Percentiles rank a stretch among this genome's conserved stretches.
These are phyloP conservation scores for Xenoacremonium recifei DNA, from an alignment of 2,329 filamentous ascomycete species.

Conservation along the genomic window DNA sequence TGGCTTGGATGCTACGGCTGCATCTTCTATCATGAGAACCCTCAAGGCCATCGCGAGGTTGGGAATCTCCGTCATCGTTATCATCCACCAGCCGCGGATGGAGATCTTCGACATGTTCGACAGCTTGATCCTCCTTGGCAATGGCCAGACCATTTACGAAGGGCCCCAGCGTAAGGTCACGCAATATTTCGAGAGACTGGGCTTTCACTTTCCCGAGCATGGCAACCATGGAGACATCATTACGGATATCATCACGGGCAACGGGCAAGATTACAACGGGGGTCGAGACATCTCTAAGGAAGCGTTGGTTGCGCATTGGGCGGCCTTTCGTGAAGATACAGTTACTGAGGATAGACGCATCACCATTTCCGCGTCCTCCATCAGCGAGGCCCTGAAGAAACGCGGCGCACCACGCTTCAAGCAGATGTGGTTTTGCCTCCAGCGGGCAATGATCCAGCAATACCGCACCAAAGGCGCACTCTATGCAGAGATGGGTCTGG, in stretches of 20 bases:
- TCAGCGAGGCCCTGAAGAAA: constrained; percentile 45
- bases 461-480: constrained; percentile 50
- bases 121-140: constrained; percentile 52
- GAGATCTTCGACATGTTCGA: constrained; percentile 60
- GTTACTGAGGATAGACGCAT: constrained; percentile 14
- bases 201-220: constrained; percentile 49
- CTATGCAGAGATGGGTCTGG: constrained; percentile 54
- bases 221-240: constrained; percentile 57
- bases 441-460: constrained; percentile 55
- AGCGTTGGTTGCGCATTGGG: constrained; percentile 50
- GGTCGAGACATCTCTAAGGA: constrained; percentile 46
- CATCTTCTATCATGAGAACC: constrained; percentile 54
- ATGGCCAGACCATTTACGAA: constrained; percentile 55
- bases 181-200: constrained; percentile 50
- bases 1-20: constrained; percentile 54
- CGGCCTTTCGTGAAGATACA: constrained; percentile 22
- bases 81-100: constrained; percentile 59
- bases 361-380: constrained; percentile 29
- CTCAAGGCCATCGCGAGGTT: constrained; percentile 52
- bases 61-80: constrained; percentile 56
- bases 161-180: constrained; percentile 44
- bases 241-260: constrained; percentile 61
- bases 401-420: constrained; percentile 47
- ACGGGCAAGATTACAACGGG: constrained; percentile 50
- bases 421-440: constrained; percentile 53